Percentiles rank a stretch among this genome's conserved stretches.
Conservation (phyloP, 768 basidiomycete species). For the Sporobolomyces phaffii region DNA sequence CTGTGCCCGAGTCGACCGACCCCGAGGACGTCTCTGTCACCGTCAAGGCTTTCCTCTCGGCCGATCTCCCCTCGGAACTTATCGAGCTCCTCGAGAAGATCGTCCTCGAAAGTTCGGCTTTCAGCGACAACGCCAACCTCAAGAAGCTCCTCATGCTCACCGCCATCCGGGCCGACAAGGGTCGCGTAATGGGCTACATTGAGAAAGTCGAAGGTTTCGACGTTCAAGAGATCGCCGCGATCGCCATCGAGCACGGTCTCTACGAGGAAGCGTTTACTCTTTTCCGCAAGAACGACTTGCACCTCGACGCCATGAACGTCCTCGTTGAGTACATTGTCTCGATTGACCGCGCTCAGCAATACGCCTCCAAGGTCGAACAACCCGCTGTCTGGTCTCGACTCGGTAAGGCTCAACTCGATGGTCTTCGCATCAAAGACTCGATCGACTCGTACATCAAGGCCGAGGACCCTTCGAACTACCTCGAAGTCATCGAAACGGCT, state of each 20-base stretch:
- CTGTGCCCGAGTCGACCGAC: slow-evolving; percentile 91
- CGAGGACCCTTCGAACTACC: slow-evolving; percentile 85
- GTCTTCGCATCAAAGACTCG: slow-evolving; percentile 93
- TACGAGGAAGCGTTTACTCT: slow-evolving; percentile 95
- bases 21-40: slow-evolving; percentile 97
- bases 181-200: slow-evolving; percentile 96
- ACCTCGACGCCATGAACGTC: slow-evolving; percentile 92
- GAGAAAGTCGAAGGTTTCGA: slow-evolving; percentile 96
- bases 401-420: slow-evolving; percentile 98
- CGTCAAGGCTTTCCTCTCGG: slow-evolving; percentile 95
- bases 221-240: slow-evolving; percentile 85
- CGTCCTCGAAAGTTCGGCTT: slow-evolving; percentile 91
- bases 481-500: slow-evolving; percentile 92
- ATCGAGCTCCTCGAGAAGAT: slow-evolving; percentile 98
- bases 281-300: slow-evolving; percentile 94
- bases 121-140: slow-evolving; percentile 93
- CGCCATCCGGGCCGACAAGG: slow-evolving; percentile 94
- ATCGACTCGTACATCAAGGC: slow-evolving; percentile 99
- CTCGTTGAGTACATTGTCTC: slow-evolving; percentile 97
- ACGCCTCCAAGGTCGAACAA: slow-evolving; percentile 89
- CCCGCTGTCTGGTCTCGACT: slow-evolving; percentile 96
- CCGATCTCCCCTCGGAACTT: slow-evolving; percentile 91
- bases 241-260: slow-evolving; percentile 90
- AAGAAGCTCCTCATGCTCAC: slow-evolving; percentile 93
- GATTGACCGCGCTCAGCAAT: slow-evolving; percentile 91